Evolutionary conservation across 2,329 filamentous ascomycete species (phyloP).

Genomic region (Penicillium hordei): DNA sequence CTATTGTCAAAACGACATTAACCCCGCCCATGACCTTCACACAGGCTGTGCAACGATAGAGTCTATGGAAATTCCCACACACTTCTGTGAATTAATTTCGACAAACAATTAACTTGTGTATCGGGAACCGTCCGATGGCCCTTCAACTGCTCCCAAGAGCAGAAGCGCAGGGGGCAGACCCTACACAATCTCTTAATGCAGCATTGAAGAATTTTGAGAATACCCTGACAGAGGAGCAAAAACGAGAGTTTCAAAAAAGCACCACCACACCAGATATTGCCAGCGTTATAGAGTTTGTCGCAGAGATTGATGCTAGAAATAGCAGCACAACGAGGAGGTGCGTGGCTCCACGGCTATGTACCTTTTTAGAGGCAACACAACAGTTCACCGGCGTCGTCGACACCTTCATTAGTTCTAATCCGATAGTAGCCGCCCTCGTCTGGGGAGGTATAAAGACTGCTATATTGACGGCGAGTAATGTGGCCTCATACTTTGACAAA

Average conservation of each 20-base stretch:
- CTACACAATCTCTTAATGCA: not conserved
- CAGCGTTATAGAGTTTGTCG: conserved; percentile 12
- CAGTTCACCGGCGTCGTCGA: conserved; percentile 22
- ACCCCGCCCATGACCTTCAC: not conserved
- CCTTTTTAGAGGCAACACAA: conserved; percentile 20
- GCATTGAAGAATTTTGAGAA: not conserved
- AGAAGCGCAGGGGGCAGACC: not conserved
- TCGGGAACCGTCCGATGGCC: not conserved
- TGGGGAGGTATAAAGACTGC: conserved; percentile 7
- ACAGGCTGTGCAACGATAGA: not conserved
- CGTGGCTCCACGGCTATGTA: conserved; percentile 21
- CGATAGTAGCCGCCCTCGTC: conserved; percentile 5
- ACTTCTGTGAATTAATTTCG: not conserved
- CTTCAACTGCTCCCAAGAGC: not conserved
- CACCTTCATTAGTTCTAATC: conserved; percentile 22
- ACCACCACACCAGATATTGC: not conserved
- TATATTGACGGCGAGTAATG: conserved; percentile 6
- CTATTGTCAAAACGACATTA: not conserved
- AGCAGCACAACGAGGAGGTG: conserved; percentile 15
- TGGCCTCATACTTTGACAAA: conserved; percentile 9
- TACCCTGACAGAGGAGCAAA: not conserved
- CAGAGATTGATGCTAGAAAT: conserved; percentile 17
- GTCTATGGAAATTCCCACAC: not conserved
- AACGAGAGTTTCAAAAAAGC: not conserved
- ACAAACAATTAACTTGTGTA: not conserved